Evolutionary conservation across 306 rosid genomes (phyloP), one percentile per base, ranked within the genome.

Genomic region (Dalbergia cultrata): DNA sequence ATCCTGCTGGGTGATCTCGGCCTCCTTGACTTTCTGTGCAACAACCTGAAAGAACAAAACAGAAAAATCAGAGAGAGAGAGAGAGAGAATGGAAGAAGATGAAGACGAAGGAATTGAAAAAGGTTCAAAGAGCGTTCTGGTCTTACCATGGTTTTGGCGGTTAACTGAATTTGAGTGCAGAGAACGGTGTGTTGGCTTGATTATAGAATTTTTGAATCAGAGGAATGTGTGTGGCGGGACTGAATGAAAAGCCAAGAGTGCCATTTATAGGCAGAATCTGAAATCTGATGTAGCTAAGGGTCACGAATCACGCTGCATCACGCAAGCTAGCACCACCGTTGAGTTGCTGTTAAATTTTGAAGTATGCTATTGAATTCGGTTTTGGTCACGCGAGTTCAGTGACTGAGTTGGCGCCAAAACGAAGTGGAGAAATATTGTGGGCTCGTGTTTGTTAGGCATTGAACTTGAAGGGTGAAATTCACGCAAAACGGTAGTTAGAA

Each of bases 1-100:
- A 35, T 91, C 91, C 90, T 93, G 99, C 87, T 95, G 94, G 26
- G 96, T 94, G 82, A 94, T 94, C 85, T 94, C 97, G 52, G 97
- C 90, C 85, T 92, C 96, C 90, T 93, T 93, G 85, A 86, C 69
- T 63, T 90, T 93, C 91, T 93, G 97, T 2, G 91, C 96, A 47
- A 90, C 96, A 43, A 92, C 98, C 99, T 95, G 92, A 45, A 82
- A 70, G 58, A 87, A 66, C 10, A 50, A 56, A 58, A 66, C n/a
- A 8, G 54, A 57, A 43, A 54, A 54, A 3, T 70, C 21, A 75
- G 85, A 80, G 60, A 54, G 60, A 63, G 47, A 50, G 37, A 71
- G 61, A 33, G 52, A 81, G 22, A 26, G 31, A 26, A 26, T 26
- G 31, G 44, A 53, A 56, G 76, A 75, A 18, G 85, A 83, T 1